Conservation (phyloP, 2,329 filamentous ascomycete species). For the Ceratocystis diversiconidia region DNA sequence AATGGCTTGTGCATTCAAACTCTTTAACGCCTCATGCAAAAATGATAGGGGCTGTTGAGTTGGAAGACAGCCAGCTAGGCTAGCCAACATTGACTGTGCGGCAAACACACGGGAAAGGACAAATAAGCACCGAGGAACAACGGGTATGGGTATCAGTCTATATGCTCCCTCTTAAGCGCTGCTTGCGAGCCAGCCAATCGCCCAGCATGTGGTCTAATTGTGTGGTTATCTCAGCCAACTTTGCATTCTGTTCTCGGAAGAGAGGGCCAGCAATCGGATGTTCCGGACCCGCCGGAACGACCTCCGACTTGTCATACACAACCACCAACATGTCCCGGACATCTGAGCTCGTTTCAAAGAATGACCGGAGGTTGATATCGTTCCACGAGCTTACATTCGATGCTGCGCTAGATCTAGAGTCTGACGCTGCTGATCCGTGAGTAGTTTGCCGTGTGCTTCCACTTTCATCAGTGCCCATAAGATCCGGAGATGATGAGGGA, state of each 20-base stretch:
- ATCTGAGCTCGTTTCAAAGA: conserved; percentile 68
- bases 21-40: neutral
- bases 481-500: conserved; percentile 51
- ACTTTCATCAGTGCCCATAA: conserved; percentile 34
- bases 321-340: conserved; percentile 82
- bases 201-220: conserved; percentile 79
- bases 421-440: conserved; percentile 34
- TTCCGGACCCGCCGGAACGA: conserved; percentile 63
- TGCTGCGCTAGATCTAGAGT: conserved; percentile 14
- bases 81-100: neutral
- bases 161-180: conserved; percentile 41
- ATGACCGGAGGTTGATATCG: conserved; percentile 69
- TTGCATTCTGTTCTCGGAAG: conserved; percentile 76
- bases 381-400: conserved; percentile 59
- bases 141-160: conserved; percentile 21
- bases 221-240: conserved; percentile 72
- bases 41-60: neutral
- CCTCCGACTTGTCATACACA: conserved; percentile 81
- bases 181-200: conserved; percentile 62
- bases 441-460: conserved; percentile 32
- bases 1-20: neutral
- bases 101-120: neutral
- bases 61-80: neutral
- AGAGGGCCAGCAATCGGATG: conserved; percentile 70
- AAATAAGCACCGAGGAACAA: neutral